Conservation (phyloP, 495 filamentous ascomycete genomes). For the Penicillium atrosanguineum region DNA sequence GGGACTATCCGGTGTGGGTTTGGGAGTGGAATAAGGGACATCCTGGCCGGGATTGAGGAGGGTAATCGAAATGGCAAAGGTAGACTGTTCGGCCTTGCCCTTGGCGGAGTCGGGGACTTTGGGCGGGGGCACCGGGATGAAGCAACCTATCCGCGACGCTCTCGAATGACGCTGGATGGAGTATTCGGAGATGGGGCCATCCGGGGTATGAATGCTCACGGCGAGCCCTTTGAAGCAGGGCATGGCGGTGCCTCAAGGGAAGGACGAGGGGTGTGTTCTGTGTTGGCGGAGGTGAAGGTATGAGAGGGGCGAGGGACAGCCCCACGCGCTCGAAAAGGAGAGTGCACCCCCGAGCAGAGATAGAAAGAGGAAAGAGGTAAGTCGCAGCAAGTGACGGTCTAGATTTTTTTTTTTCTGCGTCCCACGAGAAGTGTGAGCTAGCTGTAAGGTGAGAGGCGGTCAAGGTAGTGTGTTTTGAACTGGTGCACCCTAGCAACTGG, state of each 20-base stretch:
- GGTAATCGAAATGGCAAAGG: conserved; percentile 95
- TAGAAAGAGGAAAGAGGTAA: neutral
- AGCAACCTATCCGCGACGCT: conserved; percentile 87
- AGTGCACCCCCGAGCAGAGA: conserved; percentile 4
- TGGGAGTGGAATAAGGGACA: conserved; percentile 86
- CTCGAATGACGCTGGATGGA: conserved; percentile 92
- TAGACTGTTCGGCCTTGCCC: conserved; percentile 81
- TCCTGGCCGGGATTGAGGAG: conserved; percentile 83
- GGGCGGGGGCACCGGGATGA: conserved; percentile 90
- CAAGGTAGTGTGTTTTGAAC: conserved; percentile 22
- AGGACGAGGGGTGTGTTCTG: conserved; percentile 4
- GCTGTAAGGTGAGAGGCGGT: conserved; percentile 27
- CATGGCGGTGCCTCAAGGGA: conserved; percentile 50
- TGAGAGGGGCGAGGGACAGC: conserved; percentile 6
- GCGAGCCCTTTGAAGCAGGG: conserved; percentile 98
- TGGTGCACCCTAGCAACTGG: conserved; percentile 25
- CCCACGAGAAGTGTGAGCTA: conserved; percentile 9
- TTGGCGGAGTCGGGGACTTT: conserved; percentile 65
- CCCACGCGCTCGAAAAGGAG: conserved; percentile 5
- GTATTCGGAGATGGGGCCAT: conserved; percentile 85
- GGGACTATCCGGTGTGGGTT: conserved; percentile 67
- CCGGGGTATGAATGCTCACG: conserved; percentile 91
- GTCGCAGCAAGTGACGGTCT: conserved; percentile 5
- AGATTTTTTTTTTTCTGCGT: conserved; percentile 15
- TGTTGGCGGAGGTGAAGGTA: neutral